Conservation (phyloP, 2,329 filamentous ascomycete species). For the Akanthomyces uredinophilus region DNA sequence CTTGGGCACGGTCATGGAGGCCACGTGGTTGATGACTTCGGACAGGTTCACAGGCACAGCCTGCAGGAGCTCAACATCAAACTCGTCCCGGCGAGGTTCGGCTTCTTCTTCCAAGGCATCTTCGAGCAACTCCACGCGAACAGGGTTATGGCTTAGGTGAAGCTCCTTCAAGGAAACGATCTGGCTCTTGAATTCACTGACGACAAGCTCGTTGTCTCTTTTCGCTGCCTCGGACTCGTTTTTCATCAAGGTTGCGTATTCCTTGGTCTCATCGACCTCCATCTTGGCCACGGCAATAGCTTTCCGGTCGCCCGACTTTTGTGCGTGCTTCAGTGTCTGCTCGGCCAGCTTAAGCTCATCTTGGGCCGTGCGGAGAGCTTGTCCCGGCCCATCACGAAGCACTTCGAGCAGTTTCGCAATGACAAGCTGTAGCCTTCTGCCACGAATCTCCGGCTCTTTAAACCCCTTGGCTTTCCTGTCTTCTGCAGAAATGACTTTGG, state of each 20-base stretch:
- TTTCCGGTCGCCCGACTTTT: background rate
- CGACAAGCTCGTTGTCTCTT: conserved; percentile 25
- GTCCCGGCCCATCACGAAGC: conserved; percentile 24
- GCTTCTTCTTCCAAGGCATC: conserved; percentile 20
- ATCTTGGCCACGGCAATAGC: background rate
- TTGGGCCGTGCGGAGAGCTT: background rate
- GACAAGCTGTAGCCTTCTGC: conserved; percentile 39
- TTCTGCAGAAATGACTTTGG: conserved; percentile 19
- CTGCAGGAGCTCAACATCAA: conserved; percentile 38
- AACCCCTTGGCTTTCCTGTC: conserved; percentile 15
- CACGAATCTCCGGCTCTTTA: conserved; percentile 30
- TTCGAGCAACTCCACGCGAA: conserved; percentile 33
- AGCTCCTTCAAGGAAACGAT: conserved; percentile 38
- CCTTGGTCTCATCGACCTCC: background rate
- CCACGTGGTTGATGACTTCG: conserved; percentile 40
- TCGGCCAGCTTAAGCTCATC: background rate
- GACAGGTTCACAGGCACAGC: conserved; percentile 34
- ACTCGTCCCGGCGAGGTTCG: conserved; percentile 19
- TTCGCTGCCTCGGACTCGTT: background rate
- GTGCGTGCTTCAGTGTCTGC: background rate
- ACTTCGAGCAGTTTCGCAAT: conserved; percentile 34
- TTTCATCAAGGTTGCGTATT: background rate
- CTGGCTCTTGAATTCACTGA: conserved; percentile 48
- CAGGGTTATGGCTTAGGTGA: conserved; percentile 26
- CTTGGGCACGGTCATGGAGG: conserved; percentile 35